Evolutionary conservation across 2,329 filamentous ascomycete species (phyloP), one percentile per base, ranked within the genome.

Genomic region (Sclerotinia spermophila): DNA sequence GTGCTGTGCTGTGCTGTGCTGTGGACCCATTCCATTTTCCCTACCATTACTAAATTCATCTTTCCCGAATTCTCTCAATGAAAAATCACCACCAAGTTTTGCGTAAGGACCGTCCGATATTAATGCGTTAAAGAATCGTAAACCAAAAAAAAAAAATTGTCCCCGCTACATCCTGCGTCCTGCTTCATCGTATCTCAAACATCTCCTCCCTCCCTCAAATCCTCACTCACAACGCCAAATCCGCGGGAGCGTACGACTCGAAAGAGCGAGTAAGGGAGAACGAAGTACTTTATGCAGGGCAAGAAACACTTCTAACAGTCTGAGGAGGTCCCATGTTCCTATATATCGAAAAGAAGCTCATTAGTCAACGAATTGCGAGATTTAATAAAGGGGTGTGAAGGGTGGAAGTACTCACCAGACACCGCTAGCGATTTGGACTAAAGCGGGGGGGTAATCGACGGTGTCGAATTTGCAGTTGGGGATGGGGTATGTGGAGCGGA

Each of bases 251-350:
- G 27, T 17, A 13, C 15, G 8, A n/a, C 5, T 24, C 33, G 2
- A n/a, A 5, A 30, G 24, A 11, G 21, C 15, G 13, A 38, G 21
- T 24, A 17, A 27, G 15, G 8, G 45, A 48, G 60, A 30, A 8
- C 7, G 1, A 40, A 19, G 2, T 17, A 33, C 15, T 56, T 35
- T 67, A 68, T 21, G 61, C 48, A 33, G 71, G 67, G 56, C 75
- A 76, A 19, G 33, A 62, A 44, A 77, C 72, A 62, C 68, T 72
- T 8, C 53, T 72, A 30, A 77, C 73, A 13, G 74, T 76, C 61
- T 77, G 76, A 24, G 76, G 76, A 11, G 76, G 76, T 30, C 76
- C 76, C 35, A 76, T 68, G 55, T 73, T 73, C 76, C 48, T 53
- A 53, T 6, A 27, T n/a, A 53, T 27, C 6, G 48, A 27, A 7